Evolutionary conservation across 1,284 basidiomycete genomes (phyloP), one percentile per base, ranked within the genome.

Genomic region (Naganishia liquefaciens): DNA sequence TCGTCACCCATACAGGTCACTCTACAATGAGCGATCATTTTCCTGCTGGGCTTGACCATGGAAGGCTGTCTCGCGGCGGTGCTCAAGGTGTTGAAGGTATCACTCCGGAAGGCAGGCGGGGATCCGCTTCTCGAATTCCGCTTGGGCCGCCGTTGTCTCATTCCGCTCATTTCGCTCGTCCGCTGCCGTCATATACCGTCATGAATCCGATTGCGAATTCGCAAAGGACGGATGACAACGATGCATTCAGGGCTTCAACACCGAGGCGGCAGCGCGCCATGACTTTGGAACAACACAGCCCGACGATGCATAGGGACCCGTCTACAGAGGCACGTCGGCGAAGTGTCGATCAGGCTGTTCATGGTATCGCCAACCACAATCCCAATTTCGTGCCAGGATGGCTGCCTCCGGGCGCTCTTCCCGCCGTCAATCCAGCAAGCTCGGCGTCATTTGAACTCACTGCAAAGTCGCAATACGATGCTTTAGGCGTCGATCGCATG

Each of bases 381-480:
- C 37, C 50, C n/a, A n/a, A 27, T 17, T 25, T 60, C 33, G 46
- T 46, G 2, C 37, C 57, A 7, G 57, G 57, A 13, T 60, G 57
- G 57, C 57, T 60, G 23, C 63, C 63, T 15, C 63, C 63, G 33
- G 63, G 63, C 25, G 63, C 63, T 53, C 28, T 60, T 3, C 63
- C 63, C 19, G 63, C 63, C 33, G 55, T 60, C 33, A 50, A 58
- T 54, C 63, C 63, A 33, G 49, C 54, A 17, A 33, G 37, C 23
- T 19, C 25, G 49, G 42, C 62, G 23, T 37, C 43, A 3, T 64
- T 55, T 28, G 53, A 64, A 30, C 47, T 64, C 17, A 57, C 54
- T 5, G 53, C 62, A n/a, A 25, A 55, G 25, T 44, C 53, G 39
- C 62, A 51, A 23, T 64, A 64, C 27, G 46, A 49, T 43, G 62